Evolutionary conservation across 352 stramenopile genomes (phyloP).

Genomic region (Globisporangium camurandrum): DNA sequence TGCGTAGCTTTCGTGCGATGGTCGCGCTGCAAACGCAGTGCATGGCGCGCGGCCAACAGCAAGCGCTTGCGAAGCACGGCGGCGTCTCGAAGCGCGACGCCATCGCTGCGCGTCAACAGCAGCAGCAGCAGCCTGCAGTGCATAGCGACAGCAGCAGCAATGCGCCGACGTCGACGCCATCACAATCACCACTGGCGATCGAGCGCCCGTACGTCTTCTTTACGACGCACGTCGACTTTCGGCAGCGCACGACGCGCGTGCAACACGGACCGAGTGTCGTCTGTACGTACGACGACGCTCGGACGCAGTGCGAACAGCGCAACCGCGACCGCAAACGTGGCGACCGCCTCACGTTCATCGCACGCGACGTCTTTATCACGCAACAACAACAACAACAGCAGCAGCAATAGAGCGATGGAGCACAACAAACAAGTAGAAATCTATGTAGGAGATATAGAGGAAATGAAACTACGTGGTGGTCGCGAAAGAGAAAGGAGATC

Average conservation of each 20-base stretch:
- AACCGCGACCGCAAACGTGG: constrained; percentile 43
- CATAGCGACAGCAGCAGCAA: background rate
- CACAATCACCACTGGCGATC: background rate
- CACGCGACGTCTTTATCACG: constrained; percentile 34
- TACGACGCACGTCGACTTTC: constrained; percentile 45
- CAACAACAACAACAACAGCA: background rate
- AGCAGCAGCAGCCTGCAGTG: background rate
- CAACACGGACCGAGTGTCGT: constrained; percentile 28
- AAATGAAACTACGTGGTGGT: background rate
- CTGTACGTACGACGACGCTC: constrained; percentile 51
- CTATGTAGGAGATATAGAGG: background rate
- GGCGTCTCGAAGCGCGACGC: constrained; percentile 37
- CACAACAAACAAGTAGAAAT: constrained; percentile 14
- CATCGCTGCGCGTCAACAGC: constrained; percentile 15
- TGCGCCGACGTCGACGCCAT: background rate
- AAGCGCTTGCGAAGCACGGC: constrained; percentile 25
- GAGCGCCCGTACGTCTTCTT: constrained; percentile 55
- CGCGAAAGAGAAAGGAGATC: background rate
- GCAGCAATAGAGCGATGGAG: constrained; percentile 15
- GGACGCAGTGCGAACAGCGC: constrained; percentile 29
- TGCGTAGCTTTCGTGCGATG: constrained; percentile 46
- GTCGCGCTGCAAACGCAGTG: constrained; percentile 48
- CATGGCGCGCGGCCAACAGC: constrained; percentile 16
- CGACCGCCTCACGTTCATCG: constrained; percentile 35
- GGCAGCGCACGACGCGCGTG: constrained; percentile 23